These are phyloP conservation scores for Domatiomyces catenatus DNA, from an alignment of 2,329 filamentous ascomycete species.

Conservation along the genomic window DNA sequence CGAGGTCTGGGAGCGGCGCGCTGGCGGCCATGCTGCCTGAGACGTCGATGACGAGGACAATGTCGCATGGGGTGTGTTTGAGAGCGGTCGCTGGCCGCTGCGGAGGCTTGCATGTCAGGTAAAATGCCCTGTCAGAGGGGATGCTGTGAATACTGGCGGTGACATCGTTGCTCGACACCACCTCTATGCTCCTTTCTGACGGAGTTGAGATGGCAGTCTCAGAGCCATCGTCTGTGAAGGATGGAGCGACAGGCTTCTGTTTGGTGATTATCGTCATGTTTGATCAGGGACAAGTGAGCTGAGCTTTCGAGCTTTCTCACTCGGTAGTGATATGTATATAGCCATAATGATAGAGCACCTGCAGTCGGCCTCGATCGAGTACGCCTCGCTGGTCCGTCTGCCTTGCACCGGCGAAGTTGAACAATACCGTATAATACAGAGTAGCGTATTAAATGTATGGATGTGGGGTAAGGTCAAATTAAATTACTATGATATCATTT, in stretches of 20 bases:
- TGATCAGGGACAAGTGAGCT: no score
- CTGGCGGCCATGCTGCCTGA: conserved; percentile 40
- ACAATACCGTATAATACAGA: no score
- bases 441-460: no score
- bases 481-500: no score
- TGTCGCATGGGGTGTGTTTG: conserved; percentile 37
- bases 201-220: not conserved
- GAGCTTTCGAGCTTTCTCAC: no score
- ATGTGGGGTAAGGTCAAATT: no score
- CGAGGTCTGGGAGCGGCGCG: conserved; percentile 32
- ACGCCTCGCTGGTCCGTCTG: no score
- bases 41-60: conserved; percentile 47
- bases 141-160: not conserved
- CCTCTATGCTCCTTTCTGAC: not conserved
- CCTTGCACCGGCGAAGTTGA: no score
- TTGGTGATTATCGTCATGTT: not conserved
- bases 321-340: no score
- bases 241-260: not conserved
- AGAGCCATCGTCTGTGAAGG: not conserved
- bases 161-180: not conserved
- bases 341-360: no score
- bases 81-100: conserved; percentile 10
- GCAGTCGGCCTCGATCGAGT: no score
- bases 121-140: not conserved
- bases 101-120: conserved; percentile 15